Base-by-base conservation (phyloP, 352 stramenopile genomes). In the Aphanomyces cochlioides region DNA sequence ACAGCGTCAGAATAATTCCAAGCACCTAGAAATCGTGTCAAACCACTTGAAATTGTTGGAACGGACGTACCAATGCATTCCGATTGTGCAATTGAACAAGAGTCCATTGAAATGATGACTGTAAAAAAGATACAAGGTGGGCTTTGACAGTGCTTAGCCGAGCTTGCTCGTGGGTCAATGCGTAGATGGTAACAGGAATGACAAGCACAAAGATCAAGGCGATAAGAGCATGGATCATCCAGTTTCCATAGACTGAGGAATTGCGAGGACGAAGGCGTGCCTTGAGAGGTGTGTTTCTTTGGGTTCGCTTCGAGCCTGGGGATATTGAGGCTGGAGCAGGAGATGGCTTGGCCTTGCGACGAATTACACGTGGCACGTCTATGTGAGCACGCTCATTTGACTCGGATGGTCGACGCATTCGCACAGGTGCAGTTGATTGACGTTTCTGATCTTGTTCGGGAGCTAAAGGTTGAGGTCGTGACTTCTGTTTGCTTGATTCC, bases 271-370 rank as follows among this genome's bases (percentile, higher is more conserved):
- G 59, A 7, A 67, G 59, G 17, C 59, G 39, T 10, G 59, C 19
- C 13, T 67, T 67, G 41, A 67, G 54, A 17, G 59, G 59, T 45
- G 59, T 67, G 15, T 28, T 12, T 15, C 59, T 37, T 15, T 10
- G 21, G 8, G 17, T 10, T 19, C 59, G 41, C 3, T n/a, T 10
- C 6, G 50, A 7, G 50, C 19, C 34, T 8, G 28, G 56, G 10
- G 36, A 63, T 45, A 28, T 34, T 59, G 10, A 36, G 17, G 28
- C 50, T 59, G 50, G 2, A n/a, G 43, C 17, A n/a, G 43, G 43
- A 50, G 43, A 50, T 50, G 43, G 10, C 43, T 50, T 50, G 43
- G 43, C 10, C 43, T 50, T 50, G 43, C 43, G 43, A n/a, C 43
- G 43, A 50, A 50, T 50, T 12, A 50, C 10, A 50, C 43, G 43